Evolutionary conservation across 805 yeast genomes (phyloP), one percentile per base, ranked within the genome.

Genomic region (Zygotorulaspora danielsina): DNA sequence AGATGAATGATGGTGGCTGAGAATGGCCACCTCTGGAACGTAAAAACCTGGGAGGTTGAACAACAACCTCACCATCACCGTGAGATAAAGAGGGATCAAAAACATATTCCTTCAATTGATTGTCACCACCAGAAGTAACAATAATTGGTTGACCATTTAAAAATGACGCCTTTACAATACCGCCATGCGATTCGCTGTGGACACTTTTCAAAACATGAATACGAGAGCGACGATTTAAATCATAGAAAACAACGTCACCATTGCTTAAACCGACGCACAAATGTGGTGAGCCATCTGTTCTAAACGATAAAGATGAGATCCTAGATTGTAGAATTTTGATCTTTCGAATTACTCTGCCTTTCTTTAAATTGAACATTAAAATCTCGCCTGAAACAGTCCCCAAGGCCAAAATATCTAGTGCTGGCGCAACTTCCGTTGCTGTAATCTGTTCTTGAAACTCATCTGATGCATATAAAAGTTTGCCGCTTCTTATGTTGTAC

Each of bases 11-110:
- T 2, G 97, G 94, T 3, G 98, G 95, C 20, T 84, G 82, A 3
- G 95, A 78, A 61, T 93, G 98, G n/a, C 99, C 99, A 53, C 97
- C 97, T 58, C 98, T 76, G 1, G 95, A 84, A 60, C 98, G 78
- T 53, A 94, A 70, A 44, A 81, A 78, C 56, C 98, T 80, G 30
- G 98, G 97, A 1, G 96, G 95, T 9, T 88, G 77, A 4, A 84
- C 81, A 21, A 86, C 78, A 2, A 81, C 69, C 28, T 62, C 62
- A 25, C 61, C 59, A 31, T 55, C 60, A 29, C 46, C 54, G 49
- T 79, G 76, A 0, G 89, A 78, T 36, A 89, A 66, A 1, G 93
- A 77, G 2, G 97, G 97, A 64, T 93, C 98, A 64, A 93, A 93
- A 0, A 88, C 97, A 51, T 72, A 84, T 63, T 93, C 97, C 54